These are phyloP conservation scores for Leptographium lundbergii DNA, from an alignment of 2,329 filamentous ascomycete species.

Conservation along the genomic window DNA sequence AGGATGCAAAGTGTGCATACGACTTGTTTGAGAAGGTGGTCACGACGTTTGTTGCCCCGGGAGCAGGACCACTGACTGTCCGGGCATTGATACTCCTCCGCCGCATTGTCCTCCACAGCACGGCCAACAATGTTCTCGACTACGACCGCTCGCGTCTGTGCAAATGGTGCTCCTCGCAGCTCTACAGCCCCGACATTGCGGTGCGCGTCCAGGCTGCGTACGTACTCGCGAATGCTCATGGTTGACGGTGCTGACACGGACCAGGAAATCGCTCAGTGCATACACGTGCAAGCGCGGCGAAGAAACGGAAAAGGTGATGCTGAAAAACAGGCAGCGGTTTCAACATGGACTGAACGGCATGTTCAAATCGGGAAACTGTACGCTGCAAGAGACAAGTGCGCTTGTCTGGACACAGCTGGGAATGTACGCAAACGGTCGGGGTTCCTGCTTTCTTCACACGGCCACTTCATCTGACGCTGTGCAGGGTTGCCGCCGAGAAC, in stretches of 20 bases:
- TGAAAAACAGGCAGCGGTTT: slow-evolving; percentile 8
- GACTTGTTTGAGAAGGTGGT: neutral
- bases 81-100: slow-evolving; percentile 5
- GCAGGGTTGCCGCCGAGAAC: slow-evolving; percentile 7
- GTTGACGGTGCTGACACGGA: neutral
- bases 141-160: slow-evolving; percentile 8
- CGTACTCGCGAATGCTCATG: neutral
- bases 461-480: neutral
- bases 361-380: slow-evolving; percentile 3
- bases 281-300: slow-evolving; percentile 5
- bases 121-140: slow-evolving; percentile 3
- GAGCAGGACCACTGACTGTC: slow-evolving; percentile 4
- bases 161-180: slow-evolving; percentile 7
- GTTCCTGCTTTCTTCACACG: neutral
- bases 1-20: neutral
- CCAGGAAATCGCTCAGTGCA: slow-evolving; percentile 6
- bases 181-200: slow-evolving; percentile 7
- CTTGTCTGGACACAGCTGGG: slow-evolving; percentile 10
- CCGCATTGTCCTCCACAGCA: slow-evolving; percentile 7
- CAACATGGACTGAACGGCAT: slow-evolving; percentile 6
- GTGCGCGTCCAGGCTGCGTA: slow-evolving; percentile 11
- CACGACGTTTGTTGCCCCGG: neutral
- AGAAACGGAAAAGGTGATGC: neutral
- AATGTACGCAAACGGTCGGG: slow-evolving; percentile 1
- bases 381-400: slow-evolving; percentile 8